Percentiles rank a stretch among this genome's conserved stretches.
These are phyloP conservation scores for Yamadazyma conglobata DNA, from an alignment of 1,139 yeast genomes.

Conservation along the genomic window DNA sequence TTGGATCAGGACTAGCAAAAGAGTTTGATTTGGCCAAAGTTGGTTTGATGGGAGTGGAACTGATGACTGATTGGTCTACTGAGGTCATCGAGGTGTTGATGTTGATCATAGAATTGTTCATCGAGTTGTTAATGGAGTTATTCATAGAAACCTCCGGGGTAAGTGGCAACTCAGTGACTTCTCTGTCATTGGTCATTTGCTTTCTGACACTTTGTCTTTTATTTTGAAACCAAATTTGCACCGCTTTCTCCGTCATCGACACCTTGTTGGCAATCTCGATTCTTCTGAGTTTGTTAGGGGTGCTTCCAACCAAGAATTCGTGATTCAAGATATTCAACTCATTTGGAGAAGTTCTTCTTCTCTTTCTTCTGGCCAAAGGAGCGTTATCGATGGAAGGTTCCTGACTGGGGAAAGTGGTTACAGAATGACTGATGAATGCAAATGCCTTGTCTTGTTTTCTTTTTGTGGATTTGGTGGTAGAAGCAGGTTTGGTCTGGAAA, in stretches of 20 bases:
- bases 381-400: slow-evolving; percentile 89
- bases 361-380: slow-evolving; percentile 84
- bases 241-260: slow-evolving; percentile 94
- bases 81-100: slow-evolving; percentile 16
- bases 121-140: slow-evolving; percentile 8
- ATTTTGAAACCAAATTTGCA: slow-evolving; percentile 98
- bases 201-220: slow-evolving; percentile 81
- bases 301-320: slow-evolving; percentile 72
- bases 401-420: slow-evolving; percentile 76
- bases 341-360: slow-evolving; percentile 90
- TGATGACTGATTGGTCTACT: slow-evolving; percentile 15
- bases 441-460: slow-evolving; percentile 41
- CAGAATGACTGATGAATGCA: slow-evolving; percentile 91
- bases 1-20: slow-evolving; percentile 21
- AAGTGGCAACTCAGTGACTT: slow-evolving; percentile 44
- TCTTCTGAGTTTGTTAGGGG: slow-evolving; percentile 78
- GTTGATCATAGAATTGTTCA: slow-evolving; percentile 8
- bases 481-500: neutral
- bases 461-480: slow-evolving; percentile 3
- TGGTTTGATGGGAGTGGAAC: slow-evolving; percentile 23
- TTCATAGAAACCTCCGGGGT: slow-evolving; percentile 22
- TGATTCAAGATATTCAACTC: slow-evolving; percentile 77
- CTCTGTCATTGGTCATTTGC: slow-evolving; percentile 38
- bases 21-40: slow-evolving; percentile 26
- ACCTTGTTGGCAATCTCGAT: slow-evolving; percentile 73